Evolutionary conservation across 225 moss, liverwort and hornwort genomes (phyloP).

Genomic region (Neckera pumila): DNA sequence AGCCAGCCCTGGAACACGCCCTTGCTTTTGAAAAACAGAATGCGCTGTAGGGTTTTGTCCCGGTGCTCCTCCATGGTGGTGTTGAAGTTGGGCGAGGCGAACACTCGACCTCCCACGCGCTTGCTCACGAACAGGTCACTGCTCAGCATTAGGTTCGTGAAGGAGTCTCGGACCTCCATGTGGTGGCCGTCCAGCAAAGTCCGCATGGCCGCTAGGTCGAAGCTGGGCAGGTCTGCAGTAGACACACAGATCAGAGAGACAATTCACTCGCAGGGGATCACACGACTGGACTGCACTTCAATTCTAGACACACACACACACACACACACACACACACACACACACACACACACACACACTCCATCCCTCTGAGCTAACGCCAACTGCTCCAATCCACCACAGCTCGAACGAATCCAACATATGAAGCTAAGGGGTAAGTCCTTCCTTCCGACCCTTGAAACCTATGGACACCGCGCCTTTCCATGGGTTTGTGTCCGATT

Average conservation of each 20-base stretch:
- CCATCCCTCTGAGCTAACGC: background rate
- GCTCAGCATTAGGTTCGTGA: constrained; percentile 49
- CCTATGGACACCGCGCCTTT: background rate
- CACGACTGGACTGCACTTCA: background rate
- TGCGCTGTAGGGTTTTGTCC: constrained; percentile 61
- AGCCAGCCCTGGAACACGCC: constrained; percentile 71
- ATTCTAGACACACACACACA: background rate
- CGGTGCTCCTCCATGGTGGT: constrained; percentile 53
- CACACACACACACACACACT: background rate
- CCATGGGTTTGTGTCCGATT: background rate
- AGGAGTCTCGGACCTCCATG: constrained; percentile 34
- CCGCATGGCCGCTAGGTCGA: constrained; percentile 59
- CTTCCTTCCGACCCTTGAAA: background rate
- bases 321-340: background rate
- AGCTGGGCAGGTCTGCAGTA: constrained; percentile 42
- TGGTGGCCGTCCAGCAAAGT: constrained; percentile 75
- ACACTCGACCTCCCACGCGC: constrained; percentile 52
- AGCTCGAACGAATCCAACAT: background rate
- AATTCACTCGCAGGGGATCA: background rate
- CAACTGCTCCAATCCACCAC: background rate
- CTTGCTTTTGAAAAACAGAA: constrained; percentile 48
- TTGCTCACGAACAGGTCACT: constrained; percentile 71
- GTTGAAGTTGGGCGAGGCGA: constrained; percentile 56
- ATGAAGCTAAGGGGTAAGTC: background rate
- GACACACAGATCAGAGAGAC: background rate